Percentiles rank a stretch among this genome's conserved stretches.
phyloP scores from a whole-genome alignment of 331 rosid species.

The Rosa hybrid region DNA sequence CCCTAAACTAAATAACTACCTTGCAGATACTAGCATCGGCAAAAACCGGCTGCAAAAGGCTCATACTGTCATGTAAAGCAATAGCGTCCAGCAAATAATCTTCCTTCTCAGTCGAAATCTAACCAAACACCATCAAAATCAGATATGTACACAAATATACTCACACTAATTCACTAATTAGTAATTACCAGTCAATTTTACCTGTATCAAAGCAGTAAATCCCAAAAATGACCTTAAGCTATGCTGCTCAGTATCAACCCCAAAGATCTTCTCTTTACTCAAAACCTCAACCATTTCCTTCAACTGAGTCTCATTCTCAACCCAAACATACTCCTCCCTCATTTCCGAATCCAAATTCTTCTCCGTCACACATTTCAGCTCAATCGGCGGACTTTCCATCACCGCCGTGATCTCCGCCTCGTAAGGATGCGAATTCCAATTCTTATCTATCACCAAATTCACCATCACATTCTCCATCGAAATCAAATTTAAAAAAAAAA shows the following conservation, averaged over 20 bases:
- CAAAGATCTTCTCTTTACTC: constrained; percentile 54
- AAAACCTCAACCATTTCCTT: constrained; percentile 54
- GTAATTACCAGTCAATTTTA: constrained; percentile 24
- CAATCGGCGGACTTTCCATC: constrained; percentile 40
- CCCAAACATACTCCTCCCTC: constrained; percentile 65
- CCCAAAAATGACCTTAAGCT: constrained; percentile 77
- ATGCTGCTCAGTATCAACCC: constrained; percentile 94
- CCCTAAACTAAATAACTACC: constrained; percentile 45
- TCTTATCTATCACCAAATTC: constrained; percentile 39
- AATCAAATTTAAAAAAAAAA: not conserved
- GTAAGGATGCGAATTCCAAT: constrained; percentile 61
- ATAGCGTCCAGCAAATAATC: constrained; percentile 92
- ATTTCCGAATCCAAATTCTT: constrained; percentile 37
- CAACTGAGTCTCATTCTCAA: constrained; percentile 59
- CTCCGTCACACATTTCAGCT: constrained; percentile 44
- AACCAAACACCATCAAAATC: constrained; percentile 28
- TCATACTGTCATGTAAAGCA: constrained; percentile 79
- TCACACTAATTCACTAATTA: too few species aligned
- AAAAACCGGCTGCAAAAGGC: constrained; percentile 68
- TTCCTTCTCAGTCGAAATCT: constrained; percentile 73
- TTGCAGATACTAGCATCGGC: constrained; percentile 75
- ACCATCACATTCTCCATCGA: constrained; percentile 13
- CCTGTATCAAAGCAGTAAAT: constrained; percentile 85
- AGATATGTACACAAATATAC: not conserved
- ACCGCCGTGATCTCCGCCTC: constrained; percentile 59